Percentiles rank a stretch among this genome's conserved stretches.
Evolutionary conservation across 1,284 basidiomycete genomes (phyloP).

Genomic region (Microbotryum scabiosae): DNA sequence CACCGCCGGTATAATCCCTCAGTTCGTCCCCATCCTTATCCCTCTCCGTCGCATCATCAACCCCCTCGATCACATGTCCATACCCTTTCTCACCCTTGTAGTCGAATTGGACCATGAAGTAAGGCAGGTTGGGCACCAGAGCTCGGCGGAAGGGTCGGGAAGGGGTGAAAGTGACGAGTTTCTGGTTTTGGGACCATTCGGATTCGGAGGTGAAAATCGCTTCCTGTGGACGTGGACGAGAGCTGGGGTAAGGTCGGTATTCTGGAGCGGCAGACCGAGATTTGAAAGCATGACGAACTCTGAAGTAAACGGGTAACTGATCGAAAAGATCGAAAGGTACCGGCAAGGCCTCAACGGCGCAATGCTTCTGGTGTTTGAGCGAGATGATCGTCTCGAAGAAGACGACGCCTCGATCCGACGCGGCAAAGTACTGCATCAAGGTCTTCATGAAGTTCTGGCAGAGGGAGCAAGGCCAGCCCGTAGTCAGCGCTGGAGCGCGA

Average conservation of each 20-base stretch:
- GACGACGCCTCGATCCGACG: slow-evolving; percentile 73
- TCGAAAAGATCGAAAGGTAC: slow-evolving; percentile 76
- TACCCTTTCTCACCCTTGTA: slow-evolving; percentile 94
- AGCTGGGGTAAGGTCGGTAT: too few species aligned
- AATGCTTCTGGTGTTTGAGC: slow-evolving; percentile 83
- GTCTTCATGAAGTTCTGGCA: slow-evolving; percentile 97
- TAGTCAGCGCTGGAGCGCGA: not conserved
- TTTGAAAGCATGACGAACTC: too few species aligned
- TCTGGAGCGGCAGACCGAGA: too few species aligned
- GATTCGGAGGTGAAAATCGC: slow-evolving; percentile 81
- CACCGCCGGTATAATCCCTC: slow-evolving; percentile 35
- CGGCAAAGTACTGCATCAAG: slow-evolving; percentile 82
- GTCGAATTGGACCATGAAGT: slow-evolving; percentile 98
- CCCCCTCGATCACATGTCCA: slow-evolving; percentile 92
- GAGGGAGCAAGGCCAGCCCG: not conserved
- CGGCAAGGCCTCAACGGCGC: slow-evolving; percentile 81
- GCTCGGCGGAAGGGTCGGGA: slow-evolving; percentile 74
- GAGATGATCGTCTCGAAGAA: slow-evolving; percentile 89
- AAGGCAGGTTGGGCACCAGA: slow-evolving; percentile 92
- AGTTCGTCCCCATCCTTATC: slow-evolving; percentile 53
- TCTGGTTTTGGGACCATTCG: slow-evolving; percentile 96
- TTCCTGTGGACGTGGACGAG: slow-evolving; percentile 56
- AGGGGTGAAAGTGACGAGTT: slow-evolving; percentile 80
- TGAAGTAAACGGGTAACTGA: slow-evolving; percentile 84
- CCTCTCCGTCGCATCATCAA: slow-evolving; percentile 51